Base-by-base conservation (phyloP, 208 protist species). In the Leptomonas pyrrhocoris region DNA sequence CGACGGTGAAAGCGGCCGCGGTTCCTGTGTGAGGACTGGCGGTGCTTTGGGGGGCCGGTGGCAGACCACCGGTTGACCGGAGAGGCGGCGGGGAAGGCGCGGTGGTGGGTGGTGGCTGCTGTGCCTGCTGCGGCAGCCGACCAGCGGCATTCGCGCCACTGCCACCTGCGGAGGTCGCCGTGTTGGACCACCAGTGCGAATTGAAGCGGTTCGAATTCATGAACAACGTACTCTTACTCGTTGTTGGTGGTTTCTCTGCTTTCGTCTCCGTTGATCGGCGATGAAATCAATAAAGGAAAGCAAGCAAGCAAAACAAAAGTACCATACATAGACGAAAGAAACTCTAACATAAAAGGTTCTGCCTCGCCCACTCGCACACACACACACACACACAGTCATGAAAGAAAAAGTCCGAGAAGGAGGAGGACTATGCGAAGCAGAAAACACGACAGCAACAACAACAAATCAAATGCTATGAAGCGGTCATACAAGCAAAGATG, bases 121-220 rank as follows among this genome's bases (percentile, higher is more conserved):
- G 54, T 30, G 31, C 53, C 11, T 25, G n/a, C 42, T 70, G 51
- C 28, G 48, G 54, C 54, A 61, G 65, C 9, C 38, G 63, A 25
- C 31, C 42, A 59, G 42, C 38, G 16, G 23, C 65, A 25, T 31
- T 31, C 12, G 6, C 30, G 7, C 15, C 54, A 28, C 36, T 21
- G 34, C 53, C 5, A 38, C 64, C 40, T 42, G 38, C 51, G 9
- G 51, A 28, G 16, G 51, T 27, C 38, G 51, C 51, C 16, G 51
- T 34, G 60, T 9, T 36, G 31, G 62, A 25, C 51, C 27, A 21
- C 25, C 50, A 70, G 23, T 45, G 25, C 8, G 3, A 13, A 25
- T 31, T 31, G 56, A 49, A 45, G 4, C 36, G 36, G 11, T 57
- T 31, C 1, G 56, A 61, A 34, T 23, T 43, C 38, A 61, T 61